Base-by-base conservation (phyloP, 2,329 filamentous ascomycete species). In the Xylaria sp. region DNA sequence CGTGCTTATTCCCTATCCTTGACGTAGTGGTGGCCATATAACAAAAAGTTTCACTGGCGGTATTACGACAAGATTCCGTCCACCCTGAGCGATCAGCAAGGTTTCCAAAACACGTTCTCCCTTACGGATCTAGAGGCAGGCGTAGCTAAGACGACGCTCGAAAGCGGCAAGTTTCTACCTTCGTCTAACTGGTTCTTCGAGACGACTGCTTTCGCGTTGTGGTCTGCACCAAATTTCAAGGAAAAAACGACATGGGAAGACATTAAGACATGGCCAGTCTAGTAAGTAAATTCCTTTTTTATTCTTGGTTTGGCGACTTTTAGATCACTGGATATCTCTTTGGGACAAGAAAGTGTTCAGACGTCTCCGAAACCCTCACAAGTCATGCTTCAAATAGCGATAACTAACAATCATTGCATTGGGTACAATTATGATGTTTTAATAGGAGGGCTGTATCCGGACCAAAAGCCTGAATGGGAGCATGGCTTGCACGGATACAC, bases 341-440 rank as follows among this genome's bases (percentile, higher is more conserved):
- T 36, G 34, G 34, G 10, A 36, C 10, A 36, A 3, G 34, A 36
- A 1, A 36, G 12, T 36, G 34, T 15, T 13, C 34, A 12, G 1
- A 5, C 13, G 34, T 5, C 15, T 15, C 34, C 6, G 13, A 39
- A 39, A 18, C 13, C 13, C 36, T 18, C 36, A 15, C 36, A 39
- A 39, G 13, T 18, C 36, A 15, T 18, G 36, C 13, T 39, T 3
- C 5, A 5, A 15, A 39, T 39, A 4, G 5, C 36, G 36, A 39
- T 39, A 39, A 15, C 36, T 39, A 85, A 81, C 80, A 85, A 85
- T 76, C 84, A 86, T 72, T n/a, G n/a, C n/a, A n/a, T n/a, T n/a
- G n/a, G n/a, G n/a, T 85, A 81, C 80, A 85, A 85, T 76, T 85
- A 86, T 72, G 84, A 86, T 72, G 83, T 86, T 10, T 78, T 86